Base-by-base conservation (phyloP, 371 early-diverging fungal genomes). In the Cokeromyces recurvatus region DNA sequence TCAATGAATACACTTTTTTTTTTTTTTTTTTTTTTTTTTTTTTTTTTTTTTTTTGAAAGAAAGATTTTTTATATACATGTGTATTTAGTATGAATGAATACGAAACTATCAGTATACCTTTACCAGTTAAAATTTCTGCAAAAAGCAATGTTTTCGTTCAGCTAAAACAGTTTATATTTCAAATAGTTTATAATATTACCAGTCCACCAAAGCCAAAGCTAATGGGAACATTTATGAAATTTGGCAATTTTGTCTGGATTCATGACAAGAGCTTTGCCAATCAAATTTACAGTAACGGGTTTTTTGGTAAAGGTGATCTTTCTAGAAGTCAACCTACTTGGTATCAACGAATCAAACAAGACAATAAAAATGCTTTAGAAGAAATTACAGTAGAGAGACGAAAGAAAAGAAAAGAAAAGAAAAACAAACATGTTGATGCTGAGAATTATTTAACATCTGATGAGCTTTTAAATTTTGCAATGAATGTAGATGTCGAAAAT, bases 231-330 rank as follows among this genome's bases (percentile, higher is more conserved):
- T 62, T 53, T 35, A 46, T 68, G 46, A 51, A 45, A n/a, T 68
- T 60, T 53, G 70, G 70, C 25, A 51, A 42, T 32, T 63, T 62
- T 40, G 60, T 79, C 17, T 79, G 79, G 79, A 57, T 79, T n/a
- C 50, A 48, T 9, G 53, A 70, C 16, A 59, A 67, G 31, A 57
- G 66, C 34, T 24, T 49, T 10, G 25, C 37, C 14, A 15, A 29
- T n/a, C 29, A 49, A 5, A 51, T 91, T 11, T 87, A 86, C 77
- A 43, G 61, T 2, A 49, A 71, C 22, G 93, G 93, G 0, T 86
- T 76, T 51, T 92, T 87, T 74, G 93, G 92, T 29, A 94, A 94
- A 59, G 94, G 90, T 4, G 74, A 79, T 2, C 67, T 94, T 12
- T 91, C 91, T 4, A 59, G 94, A 32, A 81, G 90, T 42, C 79